phyloP scores from a whole-genome alignment of 1,284 basidiomycete genomes.

The Pterulicium gracile region DNA sequence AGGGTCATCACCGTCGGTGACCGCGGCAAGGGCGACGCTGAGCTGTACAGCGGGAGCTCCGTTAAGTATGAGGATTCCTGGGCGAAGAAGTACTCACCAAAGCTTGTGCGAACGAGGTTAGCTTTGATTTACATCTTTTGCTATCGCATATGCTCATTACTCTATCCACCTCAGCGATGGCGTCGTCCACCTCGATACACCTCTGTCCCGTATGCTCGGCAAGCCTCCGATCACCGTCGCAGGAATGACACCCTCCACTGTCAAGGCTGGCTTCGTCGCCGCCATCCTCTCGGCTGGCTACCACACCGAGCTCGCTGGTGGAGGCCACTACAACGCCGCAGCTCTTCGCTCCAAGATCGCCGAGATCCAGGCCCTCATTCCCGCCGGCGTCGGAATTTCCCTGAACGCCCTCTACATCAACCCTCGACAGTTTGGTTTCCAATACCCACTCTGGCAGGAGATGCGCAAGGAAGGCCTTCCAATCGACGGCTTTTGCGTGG shows the following conservation, averaged over 20 bases:
- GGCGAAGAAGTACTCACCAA: conserved; percentile 81
- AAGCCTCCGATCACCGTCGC: conserved; percentile 98
- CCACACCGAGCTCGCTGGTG: conserved; percentile 94
- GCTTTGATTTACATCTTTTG: conserved; percentile 12
- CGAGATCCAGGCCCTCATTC: conserved; percentile 78
- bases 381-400: conserved; percentile 84
- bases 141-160: conserved; percentile 2
- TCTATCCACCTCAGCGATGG: conserved; percentile 55
- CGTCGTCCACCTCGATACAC: conserved; percentile 85
- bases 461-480: conserved; percentile 94
- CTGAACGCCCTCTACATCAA: conserved; percentile 98
- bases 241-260: conserved; percentile 95
- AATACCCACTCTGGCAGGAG: conserved; percentile 95
- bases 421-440: conserved; percentile 94
- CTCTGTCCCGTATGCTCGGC: conserved; percentile 90
- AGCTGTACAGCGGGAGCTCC: conserved; percentile 64
- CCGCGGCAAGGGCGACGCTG: conserved; percentile 76
- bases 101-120: conserved; percentile 82
- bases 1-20: conserved; percentile 82
- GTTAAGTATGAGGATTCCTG: conserved; percentile 83
- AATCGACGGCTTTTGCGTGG: conserved; percentile 96
- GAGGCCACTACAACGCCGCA: conserved; percentile 89
- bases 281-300: conserved; percentile 91
- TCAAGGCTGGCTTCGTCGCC: conserved; percentile 85
- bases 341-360: conserved; percentile 84